Percentiles rank a stretch among this genome's conserved stretches.
These are phyloP conservation scores for Vickermania ingenoplastis DNA, from an alignment of 208 protist genomes.

Conservation along the genomic window DNA sequence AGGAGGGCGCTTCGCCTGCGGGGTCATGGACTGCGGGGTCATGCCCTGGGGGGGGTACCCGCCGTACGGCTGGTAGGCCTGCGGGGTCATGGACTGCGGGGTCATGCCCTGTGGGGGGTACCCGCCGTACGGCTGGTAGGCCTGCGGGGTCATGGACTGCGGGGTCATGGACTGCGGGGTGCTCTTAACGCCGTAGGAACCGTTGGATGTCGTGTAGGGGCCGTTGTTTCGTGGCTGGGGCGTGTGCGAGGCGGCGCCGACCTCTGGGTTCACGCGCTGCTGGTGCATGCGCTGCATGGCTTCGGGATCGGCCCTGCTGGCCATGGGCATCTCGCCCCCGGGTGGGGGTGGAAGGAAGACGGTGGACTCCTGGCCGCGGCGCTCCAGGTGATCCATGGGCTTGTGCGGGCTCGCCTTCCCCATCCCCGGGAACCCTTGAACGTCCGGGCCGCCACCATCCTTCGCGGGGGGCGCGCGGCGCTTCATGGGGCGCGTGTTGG, in stretches of 20 bases:
- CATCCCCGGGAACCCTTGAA: slow-evolving; percentile 35
- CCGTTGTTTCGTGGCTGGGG: not conserved
- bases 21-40: not conserved
- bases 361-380: slow-evolving; percentile 16
- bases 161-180: not conserved
- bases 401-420: slow-evolving; percentile 14
- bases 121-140: not conserved
- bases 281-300: not conserved
- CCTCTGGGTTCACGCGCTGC: not conserved
- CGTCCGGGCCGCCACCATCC: slow-evolving; percentile 6
- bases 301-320: not conserved
- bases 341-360: slow-evolving; percentile 12
- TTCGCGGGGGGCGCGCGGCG: slow-evolving; percentile 6
- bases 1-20: not conserved
- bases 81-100: not conserved
- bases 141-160: not conserved
- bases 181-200: not conserved
- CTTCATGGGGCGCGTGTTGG: slow-evolving; percentile 4
- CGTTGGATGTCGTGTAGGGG: not conserved
- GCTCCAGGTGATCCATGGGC: slow-evolving; percentile 10
- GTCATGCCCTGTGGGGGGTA: not conserved
- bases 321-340: not conserved
- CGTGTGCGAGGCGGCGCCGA: not conserved
- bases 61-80: not conserved
- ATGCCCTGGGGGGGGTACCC: slow-evolving; percentile 1